Conservation (phyloP, 208 protist genomes). For the Tetramitus jugosus region DNA sequence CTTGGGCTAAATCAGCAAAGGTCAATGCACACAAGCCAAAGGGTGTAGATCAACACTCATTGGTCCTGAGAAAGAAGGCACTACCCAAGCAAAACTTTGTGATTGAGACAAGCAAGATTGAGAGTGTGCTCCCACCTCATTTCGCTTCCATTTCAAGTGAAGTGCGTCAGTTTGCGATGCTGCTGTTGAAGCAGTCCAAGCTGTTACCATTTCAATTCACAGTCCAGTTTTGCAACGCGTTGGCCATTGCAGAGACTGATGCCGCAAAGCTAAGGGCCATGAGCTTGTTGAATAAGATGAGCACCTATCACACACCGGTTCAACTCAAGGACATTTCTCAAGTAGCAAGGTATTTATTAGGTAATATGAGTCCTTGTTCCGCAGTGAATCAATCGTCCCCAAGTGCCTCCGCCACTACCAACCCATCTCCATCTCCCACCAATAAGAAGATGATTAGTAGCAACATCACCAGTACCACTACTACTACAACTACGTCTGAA, state of each 20-base stretch:
- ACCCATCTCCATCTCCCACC: too few relatives aligned
- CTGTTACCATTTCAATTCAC: constrained; percentile 8
- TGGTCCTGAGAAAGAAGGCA: background rate
- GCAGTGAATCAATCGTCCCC: too few relatives aligned
- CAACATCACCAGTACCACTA: too few relatives aligned
- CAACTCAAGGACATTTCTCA: background rate
- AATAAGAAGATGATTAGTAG: too few relatives aligned
- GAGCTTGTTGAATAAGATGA: background rate
- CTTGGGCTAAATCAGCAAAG: background rate
- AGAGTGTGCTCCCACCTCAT: background rate
- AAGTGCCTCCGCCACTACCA: too few relatives aligned
- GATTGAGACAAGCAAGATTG: background rate
- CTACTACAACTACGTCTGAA: too few relatives aligned
- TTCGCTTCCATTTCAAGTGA: background rate
- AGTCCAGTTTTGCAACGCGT: background rate
- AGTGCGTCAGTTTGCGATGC: background rate
- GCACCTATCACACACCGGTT: constrained; percentile 7
- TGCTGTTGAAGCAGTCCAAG: background rate
- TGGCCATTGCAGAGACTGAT: background rate
- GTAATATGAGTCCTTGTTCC: background rate
- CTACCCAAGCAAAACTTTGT: background rate
- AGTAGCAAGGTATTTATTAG: background rate
- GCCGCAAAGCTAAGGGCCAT: background rate
- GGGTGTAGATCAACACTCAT: background rate
- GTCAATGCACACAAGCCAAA: background rate